phyloP scores from a whole-genome alignment of 129 eudicot species.

The Ambrosia trifida region DNA sequence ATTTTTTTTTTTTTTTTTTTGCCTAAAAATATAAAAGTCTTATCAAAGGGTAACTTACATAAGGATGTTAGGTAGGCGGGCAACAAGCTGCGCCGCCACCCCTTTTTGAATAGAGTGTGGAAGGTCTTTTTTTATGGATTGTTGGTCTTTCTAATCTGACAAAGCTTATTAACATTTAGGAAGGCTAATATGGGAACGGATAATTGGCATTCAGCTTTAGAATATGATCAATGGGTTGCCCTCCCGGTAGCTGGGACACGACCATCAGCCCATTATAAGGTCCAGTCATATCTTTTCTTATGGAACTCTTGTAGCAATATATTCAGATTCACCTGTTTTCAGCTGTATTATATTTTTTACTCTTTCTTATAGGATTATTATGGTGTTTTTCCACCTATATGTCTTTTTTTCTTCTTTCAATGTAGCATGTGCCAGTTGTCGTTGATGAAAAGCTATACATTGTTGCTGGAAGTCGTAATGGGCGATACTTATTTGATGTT shows the following conservation, averaged over 20 bases:
- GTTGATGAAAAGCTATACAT: no score
- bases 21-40: no score
- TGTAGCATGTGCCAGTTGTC: slow-evolving; percentile 96
- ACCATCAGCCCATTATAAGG: slow-evolving; percentile 85
- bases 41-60: no score
- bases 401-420: slow-evolving; percentile 23
- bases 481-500: slow-evolving; percentile 77
- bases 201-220: no score
- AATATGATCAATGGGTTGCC: no score
- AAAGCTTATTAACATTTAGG: no score
- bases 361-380: not conserved
- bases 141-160: no score
- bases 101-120: no score
- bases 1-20: no score
- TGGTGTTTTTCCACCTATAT: slow-evolving; percentile 9
- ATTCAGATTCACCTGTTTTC: slow-evolving; percentile 2
- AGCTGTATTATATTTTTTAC: slow-evolving; percentile 10
- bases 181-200: no score
- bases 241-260: slow-evolving; percentile 55
- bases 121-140: no score
- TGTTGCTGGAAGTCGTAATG: slow-evolving; percentile 97
- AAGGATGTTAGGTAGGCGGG: slow-evolving; percentile 41
- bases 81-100: slow-evolving; percentile 63
- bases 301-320: slow-evolving; percentile 4
- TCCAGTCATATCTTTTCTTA: slow-evolving; percentile 21